Evolutionary conservation across 1,139 yeast species (phyloP), one percentile per base, ranked within the genome.

Genomic region (Geotrichum siamense): DNA sequence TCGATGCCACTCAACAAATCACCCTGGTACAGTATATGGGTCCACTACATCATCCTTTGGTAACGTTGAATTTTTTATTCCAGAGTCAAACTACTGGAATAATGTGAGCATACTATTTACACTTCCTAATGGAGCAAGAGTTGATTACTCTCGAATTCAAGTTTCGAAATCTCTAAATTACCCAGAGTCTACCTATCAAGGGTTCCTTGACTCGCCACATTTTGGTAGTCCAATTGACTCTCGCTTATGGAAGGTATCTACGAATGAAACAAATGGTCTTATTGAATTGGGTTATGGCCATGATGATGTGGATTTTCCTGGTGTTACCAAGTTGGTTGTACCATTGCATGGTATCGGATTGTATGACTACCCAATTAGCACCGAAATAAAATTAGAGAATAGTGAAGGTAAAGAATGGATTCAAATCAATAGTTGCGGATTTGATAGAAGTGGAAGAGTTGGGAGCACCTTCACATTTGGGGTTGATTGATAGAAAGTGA

Each of bases 401-500:
- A 34, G 21, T 8, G 17, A 12, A 2, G n/a, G n/a, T n/a, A 19
- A 37, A 12, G 45, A 42, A 34, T 37, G 38, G 17, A 29, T 40
- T 20, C 39, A 25, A 20, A 32, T 31, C 17, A 15, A 30, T 8
- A 26, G 31, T 19, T 42, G 45, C 20, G 26, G 35, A 15, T 42
- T 42, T 37, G 45, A 42, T 25, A 17, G 41, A 5, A 42, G 45
- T 27, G 45, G 45, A 29, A 19, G 20, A 19, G 41, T 27, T 3
- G 38, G 38, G 13, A 42, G 23, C 32, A 16, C 45, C 2, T 42
- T 42, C 20, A 20, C 45, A 13, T 42, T 42, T 17, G 6, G 19
- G 5, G 21, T 30, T 6, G 5, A 30, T 30, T 30, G 34, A 30
- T 30, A 30, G n/a, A n/a, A n/a, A n/a, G n/a, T n/a, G n/a, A n/a